Conservation (phyloP, 2,329 filamentous ascomycete genomes). For the Microsporum ferrugineum region DNA sequence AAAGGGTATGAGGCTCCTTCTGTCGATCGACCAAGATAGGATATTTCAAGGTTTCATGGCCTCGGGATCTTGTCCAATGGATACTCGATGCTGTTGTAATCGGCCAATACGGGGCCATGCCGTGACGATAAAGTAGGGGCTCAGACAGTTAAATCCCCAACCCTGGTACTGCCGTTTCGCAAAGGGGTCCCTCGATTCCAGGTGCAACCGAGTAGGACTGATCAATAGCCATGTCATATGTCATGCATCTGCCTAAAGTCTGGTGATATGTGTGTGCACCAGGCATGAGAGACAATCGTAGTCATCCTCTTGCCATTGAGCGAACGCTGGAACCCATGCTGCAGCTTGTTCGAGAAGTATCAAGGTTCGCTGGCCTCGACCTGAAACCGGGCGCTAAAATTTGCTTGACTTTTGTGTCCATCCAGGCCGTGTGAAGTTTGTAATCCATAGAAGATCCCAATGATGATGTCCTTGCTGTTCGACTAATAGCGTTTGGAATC, state of each 20-base stretch:
- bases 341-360: not conserved
- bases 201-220: not conserved
- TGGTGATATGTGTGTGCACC: not conserved
- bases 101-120: not conserved
- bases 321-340: not conserved
- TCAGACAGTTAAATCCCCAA: not conserved
- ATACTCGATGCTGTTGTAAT: not conserved
- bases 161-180: not conserved
- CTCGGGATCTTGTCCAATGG: not conserved
- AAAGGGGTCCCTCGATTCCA: not conserved
- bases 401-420: not conserved
- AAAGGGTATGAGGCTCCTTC: not conserved
- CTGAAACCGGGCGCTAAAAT: conserved; percentile 3
- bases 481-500: too few relatives aligned
- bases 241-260: not conserved
- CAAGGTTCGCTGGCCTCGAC: not conserved
- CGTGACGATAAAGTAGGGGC: not conserved
- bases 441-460: not conserved
- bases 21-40: not conserved
- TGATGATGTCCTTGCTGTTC: too few relatives aligned
- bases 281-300: not conserved
- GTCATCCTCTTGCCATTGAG: not conserved
- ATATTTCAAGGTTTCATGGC: not conserved
- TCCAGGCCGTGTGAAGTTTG: not conserved
- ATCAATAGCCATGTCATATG: not conserved